These are phyloP conservation scores for Domatiomyces globalis DNA, from an alignment of 2,329 filamentous ascomycete genomes.

Conservation along the genomic window DNA sequence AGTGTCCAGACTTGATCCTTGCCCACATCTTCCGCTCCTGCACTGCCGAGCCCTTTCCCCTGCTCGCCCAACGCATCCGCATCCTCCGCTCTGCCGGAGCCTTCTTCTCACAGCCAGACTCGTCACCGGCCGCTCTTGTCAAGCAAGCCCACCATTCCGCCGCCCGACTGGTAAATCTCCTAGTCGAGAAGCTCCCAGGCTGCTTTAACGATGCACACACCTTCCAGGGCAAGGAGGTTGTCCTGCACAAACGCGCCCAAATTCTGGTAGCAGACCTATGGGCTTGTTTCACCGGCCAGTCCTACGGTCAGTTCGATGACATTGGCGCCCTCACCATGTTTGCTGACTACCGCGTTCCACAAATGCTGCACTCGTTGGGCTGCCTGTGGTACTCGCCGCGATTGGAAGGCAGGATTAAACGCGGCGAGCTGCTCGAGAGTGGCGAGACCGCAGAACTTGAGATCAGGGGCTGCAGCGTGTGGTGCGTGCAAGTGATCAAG, in stretches of 20 bases:
- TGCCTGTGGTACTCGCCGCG: slow-evolving; percentile 74
- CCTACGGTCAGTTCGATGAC: slow-evolving; percentile 69
- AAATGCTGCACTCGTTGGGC: slow-evolving; percentile 72
- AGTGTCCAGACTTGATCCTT: slow-evolving; percentile 61
- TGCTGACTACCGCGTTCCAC: slow-evolving; percentile 92
- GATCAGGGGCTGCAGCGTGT: slow-evolving; percentile 82
- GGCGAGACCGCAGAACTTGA: slow-evolving; percentile 75
- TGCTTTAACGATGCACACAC: slow-evolving; percentile 72
- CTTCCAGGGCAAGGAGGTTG: slow-evolving; percentile 62
- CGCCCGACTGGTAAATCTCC: slow-evolving; percentile 67
- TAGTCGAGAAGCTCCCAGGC: slow-evolving; percentile 59
- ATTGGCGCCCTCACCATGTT: slow-evolving; percentile 92
- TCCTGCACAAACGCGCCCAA: slow-evolving; percentile 85
- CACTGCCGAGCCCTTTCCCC: slow-evolving; percentile 73
- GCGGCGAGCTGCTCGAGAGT: slow-evolving; percentile 50
- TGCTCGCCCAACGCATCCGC: slow-evolving; percentile 61
- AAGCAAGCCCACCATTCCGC: slow-evolving; percentile 63
- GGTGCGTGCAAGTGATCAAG: slow-evolving; percentile 81
- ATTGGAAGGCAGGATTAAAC: slow-evolving; percentile 55
- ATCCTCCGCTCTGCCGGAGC: slow-evolving; percentile 73
- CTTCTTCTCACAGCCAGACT: slow-evolving; percentile 64
- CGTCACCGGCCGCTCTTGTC: slow-evolving; percentile 60
- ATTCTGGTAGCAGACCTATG: slow-evolving; percentile 92
- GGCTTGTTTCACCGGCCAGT: slow-evolving; percentile 79
- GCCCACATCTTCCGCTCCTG: slow-evolving; percentile 70